phyloP scores from a whole-genome alignment of 148 eudicot species.

The Nyssa sinensis region DNA sequence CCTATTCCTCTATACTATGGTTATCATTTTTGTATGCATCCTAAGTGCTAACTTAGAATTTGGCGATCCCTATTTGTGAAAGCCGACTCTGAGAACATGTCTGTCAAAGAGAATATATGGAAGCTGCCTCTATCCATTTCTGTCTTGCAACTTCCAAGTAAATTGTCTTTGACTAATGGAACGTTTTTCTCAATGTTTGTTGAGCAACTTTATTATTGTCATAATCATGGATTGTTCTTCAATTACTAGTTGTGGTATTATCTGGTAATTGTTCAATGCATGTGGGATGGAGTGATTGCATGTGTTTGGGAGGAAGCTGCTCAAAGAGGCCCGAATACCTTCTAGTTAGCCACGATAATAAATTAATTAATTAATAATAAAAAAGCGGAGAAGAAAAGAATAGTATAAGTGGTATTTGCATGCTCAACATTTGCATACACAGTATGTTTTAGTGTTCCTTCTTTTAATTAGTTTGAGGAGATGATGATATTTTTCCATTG shows the following conservation, averaged over 20 bases:
- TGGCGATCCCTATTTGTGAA: not conserved
- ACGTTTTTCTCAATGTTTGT: not conserved
- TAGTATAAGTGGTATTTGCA: not conserved
- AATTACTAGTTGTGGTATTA: too few relatives aligned
- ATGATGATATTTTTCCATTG: not conserved
- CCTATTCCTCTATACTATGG: not conserved
- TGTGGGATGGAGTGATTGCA: too few relatives aligned
- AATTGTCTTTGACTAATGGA: not conserved
- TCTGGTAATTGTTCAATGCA: too few relatives aligned
- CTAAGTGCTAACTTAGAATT: not conserved
- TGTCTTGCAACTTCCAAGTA: not conserved
- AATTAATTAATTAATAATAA: too few relatives aligned
- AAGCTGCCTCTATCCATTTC: not conserved
- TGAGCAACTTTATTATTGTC: not conserved
- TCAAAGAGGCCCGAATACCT: too few relatives aligned
- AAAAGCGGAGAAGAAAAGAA: too few relatives aligned
- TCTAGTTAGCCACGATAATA: too few relatives aligned
- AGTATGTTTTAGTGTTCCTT: not conserved
- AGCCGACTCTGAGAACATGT: not conserved
- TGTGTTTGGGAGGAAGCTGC: too few relatives aligned
- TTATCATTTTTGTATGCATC: not conserved
- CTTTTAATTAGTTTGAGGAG: not conserved
- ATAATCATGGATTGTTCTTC: not conserved
- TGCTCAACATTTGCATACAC: not conserved
- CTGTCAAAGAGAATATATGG: too few relatives aligned